Base-by-base conservation (phyloP, 495 filamentous ascomycete species). In the Talaromyces liani region DNA sequence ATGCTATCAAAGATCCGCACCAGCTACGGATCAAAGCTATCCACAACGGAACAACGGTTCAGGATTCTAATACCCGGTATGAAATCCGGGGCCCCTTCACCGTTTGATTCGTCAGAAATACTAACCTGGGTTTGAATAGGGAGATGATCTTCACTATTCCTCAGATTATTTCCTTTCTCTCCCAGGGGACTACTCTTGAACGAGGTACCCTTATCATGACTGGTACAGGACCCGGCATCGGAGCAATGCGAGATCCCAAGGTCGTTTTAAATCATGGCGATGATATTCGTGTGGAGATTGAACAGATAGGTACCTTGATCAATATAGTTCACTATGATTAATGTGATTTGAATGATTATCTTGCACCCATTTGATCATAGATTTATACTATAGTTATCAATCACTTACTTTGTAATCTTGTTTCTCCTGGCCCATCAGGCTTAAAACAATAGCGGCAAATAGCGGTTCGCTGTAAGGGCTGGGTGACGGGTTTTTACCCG, bases 171-270 rank as follows among this genome's bases (percentile, higher is more conserved):
- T 72, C 83, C 0, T 87, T 88, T 65, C 71, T 91, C 20, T 86
- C 82, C 63, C 85, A 83, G 65, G 88, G 88, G 34, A 88, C 87
- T 20, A 90, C 88, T 10, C 70, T 91, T 34, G 68, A 88, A 51
- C 84, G 84, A 4, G 89, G 89, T 1, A 86, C 90, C 68, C 47
- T 90, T 53, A 88, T 91, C 60, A 88, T 89, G 65, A 90, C 88
- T 25, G 88, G 88, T 61, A 91, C 88, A 69, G 60, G 51, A 14
- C 63, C 66, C 7, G 71, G 71, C 16, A 70, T 73, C 34, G 71
- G 71, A 20, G 65, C 71, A 55, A 73, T 77, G 41, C 80, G 77
- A 66, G 75, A 78, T 58, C 70, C 72, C 18, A 73, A 70, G 57
- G 69, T 75, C 18, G 78, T 71, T 14, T 65, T 85, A 54, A 76